Percentiles rank a stretch among this genome's conserved stretches.
These are phyloP conservation scores for Tylopilus sp. DNA, from an alignment of 1,284 basidiomycete species.

Conservation along the genomic window DNA sequence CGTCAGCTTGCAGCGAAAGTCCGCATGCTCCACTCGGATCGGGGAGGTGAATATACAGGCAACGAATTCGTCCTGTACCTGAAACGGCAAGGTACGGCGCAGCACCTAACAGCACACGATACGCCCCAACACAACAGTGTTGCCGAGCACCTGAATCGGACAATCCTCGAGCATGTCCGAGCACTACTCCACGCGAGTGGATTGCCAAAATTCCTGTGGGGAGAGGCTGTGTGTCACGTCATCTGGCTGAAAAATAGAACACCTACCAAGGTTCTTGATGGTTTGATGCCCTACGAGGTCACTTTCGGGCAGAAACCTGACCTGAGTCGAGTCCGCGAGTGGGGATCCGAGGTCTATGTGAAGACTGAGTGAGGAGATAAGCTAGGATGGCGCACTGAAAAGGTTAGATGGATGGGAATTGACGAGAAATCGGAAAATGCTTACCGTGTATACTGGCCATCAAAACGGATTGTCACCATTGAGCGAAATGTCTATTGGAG, in stretches of 20 bases:
- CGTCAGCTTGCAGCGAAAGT: neutral
- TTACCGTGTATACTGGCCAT: neutral
- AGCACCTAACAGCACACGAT: neutral
- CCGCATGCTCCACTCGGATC: neutral
- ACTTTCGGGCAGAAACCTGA: rapidly evolving
- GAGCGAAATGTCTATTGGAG: neutral
- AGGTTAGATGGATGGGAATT: neutral
- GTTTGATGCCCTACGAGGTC: neutral
- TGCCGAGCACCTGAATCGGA: neutral
- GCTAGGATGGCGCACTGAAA: neutral
- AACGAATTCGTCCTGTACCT: neutral
- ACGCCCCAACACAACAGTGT: slow-evolving; percentile 3
- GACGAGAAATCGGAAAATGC: neutral
- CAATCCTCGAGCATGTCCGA: neutral
- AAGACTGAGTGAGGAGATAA: neutral
- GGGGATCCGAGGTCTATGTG: neutral
- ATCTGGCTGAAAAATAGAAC: neutral
- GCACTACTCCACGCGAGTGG: slow-evolving; percentile 1
- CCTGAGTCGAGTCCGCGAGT: neutral
- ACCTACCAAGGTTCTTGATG: neutral
- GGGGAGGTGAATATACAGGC: neutral
- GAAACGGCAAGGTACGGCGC: neutral
- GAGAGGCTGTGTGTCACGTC: neutral
- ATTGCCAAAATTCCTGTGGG: slow-evolving; percentile 6
- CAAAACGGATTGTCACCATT: neutral